These are phyloP conservation scores for Pseudogymnoascus sp. DNA, from an alignment of 2,329 filamentous ascomycete species.

Conservation along the genomic window DNA sequence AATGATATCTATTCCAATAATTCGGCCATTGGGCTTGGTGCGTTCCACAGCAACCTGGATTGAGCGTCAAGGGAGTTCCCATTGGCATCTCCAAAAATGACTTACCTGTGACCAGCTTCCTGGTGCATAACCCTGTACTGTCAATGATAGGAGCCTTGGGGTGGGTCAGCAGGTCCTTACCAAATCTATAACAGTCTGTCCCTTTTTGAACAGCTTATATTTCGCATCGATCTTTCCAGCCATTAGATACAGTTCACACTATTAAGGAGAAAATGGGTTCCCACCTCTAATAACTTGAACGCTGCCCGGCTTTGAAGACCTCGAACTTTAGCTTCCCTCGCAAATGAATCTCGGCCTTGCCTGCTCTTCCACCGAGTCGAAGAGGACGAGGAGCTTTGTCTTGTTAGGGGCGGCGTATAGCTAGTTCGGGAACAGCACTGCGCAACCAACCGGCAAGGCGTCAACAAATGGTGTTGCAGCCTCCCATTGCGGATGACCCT, in stretches of 20 bases:
- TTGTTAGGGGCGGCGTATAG: background rate
- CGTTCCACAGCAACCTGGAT: constrained; percentile 70
- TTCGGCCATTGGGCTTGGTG: constrained; percentile 68
- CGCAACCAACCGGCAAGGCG: background rate
- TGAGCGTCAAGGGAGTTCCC: constrained; percentile 3
- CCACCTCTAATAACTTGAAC: constrained; percentile 83
- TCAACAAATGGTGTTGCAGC: background rate
- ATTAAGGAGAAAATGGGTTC: constrained; percentile 1
- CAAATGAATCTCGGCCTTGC: constrained; percentile 66
- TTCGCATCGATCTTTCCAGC: constrained; percentile 66
- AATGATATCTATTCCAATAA: constrained; percentile 90
- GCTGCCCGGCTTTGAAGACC: constrained; percentile 85
- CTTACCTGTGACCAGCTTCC: constrained; percentile 64
- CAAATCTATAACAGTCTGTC: constrained; percentile 85
- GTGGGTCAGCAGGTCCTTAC: constrained; percentile 39
- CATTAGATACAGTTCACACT: constrained; percentile 3
- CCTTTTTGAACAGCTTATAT: constrained; percentile 69
- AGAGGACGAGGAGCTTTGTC: constrained; percentile 39
- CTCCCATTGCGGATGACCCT: constrained; percentile 1
- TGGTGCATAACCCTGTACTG: constrained; percentile 63
- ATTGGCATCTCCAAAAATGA: background rate
- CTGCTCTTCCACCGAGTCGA: constrained; percentile 78
- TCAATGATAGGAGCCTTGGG: no score
- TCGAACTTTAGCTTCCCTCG: constrained; percentile 68
- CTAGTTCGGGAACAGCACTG: background rate